Evolutionary conservation across 2,329 filamentous ascomycete genomes (phyloP).

Genomic region (Alternaria sp.): DNA sequence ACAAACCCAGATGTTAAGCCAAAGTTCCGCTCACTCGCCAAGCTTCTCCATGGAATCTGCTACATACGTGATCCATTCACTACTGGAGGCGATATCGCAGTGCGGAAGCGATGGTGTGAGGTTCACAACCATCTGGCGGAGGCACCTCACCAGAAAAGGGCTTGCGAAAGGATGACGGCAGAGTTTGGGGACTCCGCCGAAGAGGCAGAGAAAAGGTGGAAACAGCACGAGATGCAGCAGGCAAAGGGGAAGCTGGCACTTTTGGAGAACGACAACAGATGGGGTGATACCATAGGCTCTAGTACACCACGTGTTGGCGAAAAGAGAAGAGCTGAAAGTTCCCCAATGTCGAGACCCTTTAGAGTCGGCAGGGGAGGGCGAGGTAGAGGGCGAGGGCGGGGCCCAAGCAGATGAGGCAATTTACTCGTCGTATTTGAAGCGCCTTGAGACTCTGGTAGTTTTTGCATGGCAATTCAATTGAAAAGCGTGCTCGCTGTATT

Average conservation of each 20-base stretch:
- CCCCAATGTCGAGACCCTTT: slow-evolving; percentile 9
- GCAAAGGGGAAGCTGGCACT: background rate
- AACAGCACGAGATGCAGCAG: background rate
- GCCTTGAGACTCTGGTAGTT: background rate
- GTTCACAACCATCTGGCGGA: background rate
- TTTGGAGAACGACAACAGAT: background rate
- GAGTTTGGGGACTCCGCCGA: background rate
- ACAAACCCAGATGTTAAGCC: background rate
- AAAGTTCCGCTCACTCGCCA: background rate
- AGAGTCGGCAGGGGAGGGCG: slow-evolving; percentile 1
- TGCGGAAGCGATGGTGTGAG: background rate
- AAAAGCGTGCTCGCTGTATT: background rate
- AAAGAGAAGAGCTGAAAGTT: background rate
- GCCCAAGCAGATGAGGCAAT: slow-evolving; percentile 1
- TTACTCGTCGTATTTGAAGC: background rate
- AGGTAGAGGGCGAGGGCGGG: background rate
- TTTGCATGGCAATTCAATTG: background rate
- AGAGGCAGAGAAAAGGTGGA: background rate
- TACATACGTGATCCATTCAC: background rate
- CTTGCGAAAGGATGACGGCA: background rate
- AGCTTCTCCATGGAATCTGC: background rate
- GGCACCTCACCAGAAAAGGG: background rate
- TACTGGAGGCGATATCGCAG: background rate
- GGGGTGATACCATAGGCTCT: background rate
- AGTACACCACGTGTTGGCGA: background rate